phyloP scores from a whole-genome alignment of 1,284 basidiomycete genomes.

The Boletus calvinii region DNA sequence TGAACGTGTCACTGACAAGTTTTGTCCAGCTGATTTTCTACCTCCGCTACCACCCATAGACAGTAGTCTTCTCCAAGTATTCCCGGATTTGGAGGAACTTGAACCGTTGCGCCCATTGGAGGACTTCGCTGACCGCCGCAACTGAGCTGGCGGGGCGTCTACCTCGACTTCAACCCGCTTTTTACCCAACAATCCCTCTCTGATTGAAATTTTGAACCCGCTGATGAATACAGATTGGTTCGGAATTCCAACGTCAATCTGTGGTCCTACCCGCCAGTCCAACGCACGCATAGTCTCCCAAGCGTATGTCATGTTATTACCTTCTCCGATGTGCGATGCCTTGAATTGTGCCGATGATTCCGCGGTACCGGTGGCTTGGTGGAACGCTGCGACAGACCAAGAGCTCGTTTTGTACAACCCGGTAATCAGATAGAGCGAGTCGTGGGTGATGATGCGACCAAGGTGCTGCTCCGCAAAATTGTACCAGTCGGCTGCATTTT shows the following conservation, averaged over 20 bases:
- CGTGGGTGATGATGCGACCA: constrained; percentile 14
- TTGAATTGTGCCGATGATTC: constrained; percentile 11
- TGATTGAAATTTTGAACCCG: constrained; percentile 18
- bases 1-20: not conserved
- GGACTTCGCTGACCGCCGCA: not conserved
- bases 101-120: not conserved
- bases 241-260: not conserved
- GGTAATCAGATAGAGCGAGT: constrained; percentile 21
- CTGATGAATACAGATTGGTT: constrained; percentile 19
- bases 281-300: constrained; percentile 14
- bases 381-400: constrained; percentile 17
- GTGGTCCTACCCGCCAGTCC: constrained; percentile 15
- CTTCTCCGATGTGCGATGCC: not conserved
- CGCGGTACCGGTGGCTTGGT: not conserved
- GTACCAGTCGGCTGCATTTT: not conserved
- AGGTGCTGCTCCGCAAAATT: constrained; percentile 1
- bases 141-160: not conserved
- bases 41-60: not conserved
- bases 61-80: constrained; percentile 5
- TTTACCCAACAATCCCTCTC: not conserved
- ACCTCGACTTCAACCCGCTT: constrained; percentile 4
- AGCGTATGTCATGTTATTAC: not conserved
- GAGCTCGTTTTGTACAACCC: constrained; percentile 14
- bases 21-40: not conserved
- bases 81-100: not conserved